These are phyloP conservation scores for Scheffersomyces insectosa DNA, from an alignment of 1,139 yeast species.

Conservation along the genomic window DNA sequence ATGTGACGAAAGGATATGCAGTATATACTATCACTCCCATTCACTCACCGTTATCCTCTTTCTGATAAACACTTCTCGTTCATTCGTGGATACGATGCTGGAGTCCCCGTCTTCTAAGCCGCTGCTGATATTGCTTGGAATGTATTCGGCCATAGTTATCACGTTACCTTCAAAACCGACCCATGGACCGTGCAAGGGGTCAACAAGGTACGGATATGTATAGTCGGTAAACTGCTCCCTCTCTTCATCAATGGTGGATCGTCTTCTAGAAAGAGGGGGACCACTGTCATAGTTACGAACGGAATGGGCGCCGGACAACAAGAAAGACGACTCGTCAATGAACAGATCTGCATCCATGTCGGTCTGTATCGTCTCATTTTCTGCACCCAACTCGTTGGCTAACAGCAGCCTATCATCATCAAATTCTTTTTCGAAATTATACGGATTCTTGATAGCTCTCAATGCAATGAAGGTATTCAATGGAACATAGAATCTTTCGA, in stretches of 20 bases:
- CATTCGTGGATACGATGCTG: slow-evolving; percentile 21
- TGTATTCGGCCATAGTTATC: slow-evolving; percentile 41
- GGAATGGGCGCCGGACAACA: slow-evolving; percentile 20
- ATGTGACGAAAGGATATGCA: no score
- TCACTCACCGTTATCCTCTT: slow-evolving; percentile 41
- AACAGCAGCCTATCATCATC: slow-evolving; percentile 33
- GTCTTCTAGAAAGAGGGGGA: slow-evolving; percentile 17
- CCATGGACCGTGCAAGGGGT: slow-evolving; percentile 58
- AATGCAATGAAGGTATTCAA: slow-evolving; percentile 61
- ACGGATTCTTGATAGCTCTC: slow-evolving; percentile 55
- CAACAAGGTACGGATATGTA: slow-evolving; percentile 49
- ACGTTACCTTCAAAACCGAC: slow-evolving; percentile 57
- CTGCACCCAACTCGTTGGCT: slow-evolving; percentile 7
- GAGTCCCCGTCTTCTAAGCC: slow-evolving; percentile 26
- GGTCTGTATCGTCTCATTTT: slow-evolving; percentile 1
- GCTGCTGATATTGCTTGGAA: slow-evolving; percentile 10
- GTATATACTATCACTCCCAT: slow-evolving; percentile 35
- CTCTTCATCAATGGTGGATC: slow-evolving; percentile 57
- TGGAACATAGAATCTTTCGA: slow-evolving; percentile 61
- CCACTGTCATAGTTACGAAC: slow-evolving; percentile 3
- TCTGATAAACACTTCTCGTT: slow-evolving; percentile 26
- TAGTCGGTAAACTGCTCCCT: slow-evolving; percentile 53
- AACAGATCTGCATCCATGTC: slow-evolving; percentile 15
- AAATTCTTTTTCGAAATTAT: slow-evolving; percentile 42
- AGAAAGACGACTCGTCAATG: slow-evolving; percentile 29